Base-by-base conservation (phyloP, 2,329 filamentous ascomycete species). In the Dothidotthia symphoricarpi region DNA sequence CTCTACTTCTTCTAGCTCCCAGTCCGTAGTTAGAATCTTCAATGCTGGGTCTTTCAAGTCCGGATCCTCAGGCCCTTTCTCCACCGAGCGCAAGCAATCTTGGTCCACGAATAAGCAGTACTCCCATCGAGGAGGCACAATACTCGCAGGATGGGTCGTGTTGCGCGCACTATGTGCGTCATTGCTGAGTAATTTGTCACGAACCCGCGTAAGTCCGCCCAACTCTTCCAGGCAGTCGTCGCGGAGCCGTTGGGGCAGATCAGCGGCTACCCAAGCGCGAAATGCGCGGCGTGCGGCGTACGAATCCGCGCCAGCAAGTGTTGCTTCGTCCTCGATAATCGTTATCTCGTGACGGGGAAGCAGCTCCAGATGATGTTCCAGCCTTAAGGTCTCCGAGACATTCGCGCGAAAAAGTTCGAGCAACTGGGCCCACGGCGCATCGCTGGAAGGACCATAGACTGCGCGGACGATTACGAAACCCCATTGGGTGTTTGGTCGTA, bases 21-120 rank as follows among this genome's bases (percentile, higher is more conserved):
- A 34, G 25, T 34, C 2, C 25, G 32, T 34, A 16, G 32, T 34
- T n/a, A 34, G 24, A 28, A 34, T 27, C 15, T 34, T 34, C 24
- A 34, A 27, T 4, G 32, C 25, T 33, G 31, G 31, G 19, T 33
- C 31, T 25, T 33, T 6, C 31, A 43, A 14, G 15, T 30, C 16
- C 14, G 34, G 34, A 30, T 22, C 16, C 25, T 17, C 12, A n/a
- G 29, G 10, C 36, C 22, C 8, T 9, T 31, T 17, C 24, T 33
- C 34, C 24, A 45, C 6, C 24, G 40, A 47, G 31, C 43, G 37
- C 24, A 45, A 27, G 33, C 41, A 47, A 34, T 13, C 25, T 13
- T 50, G 17, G 34, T 49, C 49, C 31, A 52, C 46, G 36, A 52
- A 43, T 28, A 49, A 15, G 36, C 49, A 52, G 34, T 34, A 49